phyloP scores from a whole-genome alignment of 2,329 filamentous ascomycete genomes.

The Xylariaceae sp. region DNA sequence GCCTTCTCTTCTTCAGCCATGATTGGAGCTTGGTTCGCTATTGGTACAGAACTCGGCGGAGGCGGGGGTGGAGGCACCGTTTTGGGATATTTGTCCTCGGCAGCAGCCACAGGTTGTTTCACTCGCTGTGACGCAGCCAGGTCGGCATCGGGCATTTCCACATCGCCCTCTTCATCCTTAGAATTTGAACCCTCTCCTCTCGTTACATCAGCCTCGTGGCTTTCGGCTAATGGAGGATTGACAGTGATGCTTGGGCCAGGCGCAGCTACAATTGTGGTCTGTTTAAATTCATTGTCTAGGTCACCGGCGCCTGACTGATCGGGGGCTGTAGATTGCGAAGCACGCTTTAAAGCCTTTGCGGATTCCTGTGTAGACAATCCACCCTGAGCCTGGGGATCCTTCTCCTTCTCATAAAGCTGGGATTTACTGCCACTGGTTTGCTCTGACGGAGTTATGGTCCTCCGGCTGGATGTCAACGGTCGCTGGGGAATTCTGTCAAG shows the following conservation, averaged over 20 bases:
- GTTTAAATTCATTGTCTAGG: constrained; percentile 54
- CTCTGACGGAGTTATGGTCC: constrained; percentile 59
- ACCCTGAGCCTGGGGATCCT: constrained; percentile 40
- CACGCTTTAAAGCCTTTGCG: constrained; percentile 50
- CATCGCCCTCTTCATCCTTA: constrained; percentile 63
- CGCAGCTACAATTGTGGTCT: constrained; percentile 46
- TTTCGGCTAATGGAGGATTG: constrained; percentile 45
- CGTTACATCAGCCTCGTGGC: constrained; percentile 44
- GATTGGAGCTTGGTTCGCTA: constrained; percentile 38
- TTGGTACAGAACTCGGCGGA: constrained; percentile 52
- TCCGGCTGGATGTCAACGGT: constrained; percentile 60
- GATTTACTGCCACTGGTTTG: constrained; percentile 50
- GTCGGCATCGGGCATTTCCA: constrained; percentile 70
- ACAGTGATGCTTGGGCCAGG: constrained; percentile 49
- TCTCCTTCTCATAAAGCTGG: constrained; percentile 58
- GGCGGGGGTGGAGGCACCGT: constrained; percentile 55
- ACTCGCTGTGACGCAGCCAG: constrained; percentile 51
- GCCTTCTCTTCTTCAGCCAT: constrained; percentile 48
- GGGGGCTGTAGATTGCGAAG: constrained; percentile 53
- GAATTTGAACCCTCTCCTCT: constrained; percentile 43
- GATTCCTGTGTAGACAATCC: constrained; percentile 38
- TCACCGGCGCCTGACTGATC: constrained; percentile 53
- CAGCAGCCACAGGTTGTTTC: constrained; percentile 47
- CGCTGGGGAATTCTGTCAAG: constrained; percentile 62
- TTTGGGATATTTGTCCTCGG: constrained; percentile 48